Conservation (phyloP, 1,284 basidiomycete species). For the Psilocybe mexicana region DNA sequence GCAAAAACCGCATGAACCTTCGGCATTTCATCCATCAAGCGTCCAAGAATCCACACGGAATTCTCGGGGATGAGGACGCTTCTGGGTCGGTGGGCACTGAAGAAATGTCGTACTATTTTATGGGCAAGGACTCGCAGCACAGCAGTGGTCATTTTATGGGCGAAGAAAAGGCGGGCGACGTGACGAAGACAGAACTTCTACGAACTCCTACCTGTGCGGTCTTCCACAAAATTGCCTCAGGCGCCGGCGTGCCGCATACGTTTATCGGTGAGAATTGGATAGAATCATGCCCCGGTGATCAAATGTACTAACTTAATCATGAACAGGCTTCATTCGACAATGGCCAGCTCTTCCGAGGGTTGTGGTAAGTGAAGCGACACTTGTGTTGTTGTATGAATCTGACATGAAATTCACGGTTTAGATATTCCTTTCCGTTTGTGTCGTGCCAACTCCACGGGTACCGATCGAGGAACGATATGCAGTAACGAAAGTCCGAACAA, state of each 20-base stretch:
- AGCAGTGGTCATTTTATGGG: constrained; percentile 13
- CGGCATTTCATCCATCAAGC: constrained; percentile 45
- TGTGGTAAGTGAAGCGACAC: constrained; percentile 36
- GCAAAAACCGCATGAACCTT: constrained; percentile 53
- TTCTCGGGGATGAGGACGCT: neutral
- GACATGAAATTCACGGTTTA: constrained; percentile 19
- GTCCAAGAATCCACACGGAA: neutral
- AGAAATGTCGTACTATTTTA: constrained; percentile 24
- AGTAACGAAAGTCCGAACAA: constrained; percentile 52
- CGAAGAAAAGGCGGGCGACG: constrained; percentile 18
- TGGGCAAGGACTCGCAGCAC: constrained; percentile 6
- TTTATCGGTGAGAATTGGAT: constrained; percentile 45
- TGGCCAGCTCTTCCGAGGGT: constrained; percentile 62
- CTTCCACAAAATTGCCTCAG: constrained; percentile 55
- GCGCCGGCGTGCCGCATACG: constrained; percentile 57
- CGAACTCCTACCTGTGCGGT: constrained; percentile 55
- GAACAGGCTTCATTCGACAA: constrained; percentile 36
- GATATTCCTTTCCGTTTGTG: constrained; percentile 61
- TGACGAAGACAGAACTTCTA: constrained; percentile 33
- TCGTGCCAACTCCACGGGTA: constrained; percentile 51
- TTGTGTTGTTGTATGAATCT: constrained; percentile 16
- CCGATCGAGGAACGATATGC: constrained; percentile 48
- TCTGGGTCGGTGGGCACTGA: neutral
- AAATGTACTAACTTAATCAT: neutral
- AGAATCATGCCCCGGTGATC: too few relatives aligned